Conservation (phyloP, 768 basidiomycete species). For the Pleurotus citrinopileatus region DNA sequence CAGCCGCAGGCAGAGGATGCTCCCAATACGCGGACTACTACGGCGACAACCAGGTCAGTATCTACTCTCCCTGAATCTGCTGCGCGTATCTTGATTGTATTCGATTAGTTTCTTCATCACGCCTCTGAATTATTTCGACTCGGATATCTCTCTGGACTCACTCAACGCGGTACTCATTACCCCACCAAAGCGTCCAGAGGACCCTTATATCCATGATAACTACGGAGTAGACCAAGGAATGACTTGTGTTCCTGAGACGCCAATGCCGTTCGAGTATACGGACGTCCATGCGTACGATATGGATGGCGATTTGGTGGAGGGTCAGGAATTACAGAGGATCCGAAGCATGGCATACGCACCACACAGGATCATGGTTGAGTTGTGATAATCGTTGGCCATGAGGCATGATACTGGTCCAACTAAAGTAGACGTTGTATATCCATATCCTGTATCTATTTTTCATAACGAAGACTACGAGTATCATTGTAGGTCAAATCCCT, state of each 20-base stretch:
- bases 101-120: constrained; percentile 50
- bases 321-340: not conserved
- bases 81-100: not conserved
- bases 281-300: not conserved
- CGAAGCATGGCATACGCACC: constrained; percentile 1
- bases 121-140: constrained; percentile 65
- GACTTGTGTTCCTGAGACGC: constrained; percentile 22
- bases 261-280: constrained; percentile 18
- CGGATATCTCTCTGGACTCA: constrained; percentile 57
- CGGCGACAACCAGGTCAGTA: constrained; percentile 49
- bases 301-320: not conserved
- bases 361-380: constrained; percentile 4
- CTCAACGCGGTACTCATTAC: constrained; percentile 50
- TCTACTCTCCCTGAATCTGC: not conserved
- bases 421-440: too few species aligned
- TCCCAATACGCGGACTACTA: constrained; percentile 57
- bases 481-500: too few species aligned
- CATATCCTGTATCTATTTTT: too few species aligned
- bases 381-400: not conserved
- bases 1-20: constrained; percentile 64
- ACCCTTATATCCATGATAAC: constrained; percentile 42
- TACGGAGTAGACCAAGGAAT: constrained; percentile 43
- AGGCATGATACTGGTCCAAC: not conserved
- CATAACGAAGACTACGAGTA: too few species aligned
- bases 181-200: constrained; percentile 33